phyloP scores from a whole-genome alignment of 164 flowering plant species.

The Echeveria elegans region DNA sequence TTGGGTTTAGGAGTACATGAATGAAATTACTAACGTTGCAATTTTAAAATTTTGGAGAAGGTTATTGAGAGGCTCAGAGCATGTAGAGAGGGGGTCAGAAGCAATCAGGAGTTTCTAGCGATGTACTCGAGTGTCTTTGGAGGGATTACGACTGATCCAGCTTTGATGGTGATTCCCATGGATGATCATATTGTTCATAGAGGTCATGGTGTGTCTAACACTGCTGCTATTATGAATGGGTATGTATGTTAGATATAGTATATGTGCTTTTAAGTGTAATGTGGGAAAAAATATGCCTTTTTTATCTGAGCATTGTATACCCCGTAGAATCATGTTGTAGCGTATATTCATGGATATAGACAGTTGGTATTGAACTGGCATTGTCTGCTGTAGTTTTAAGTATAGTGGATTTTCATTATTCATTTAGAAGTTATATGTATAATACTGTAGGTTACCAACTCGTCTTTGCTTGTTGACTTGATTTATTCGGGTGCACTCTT shows the following conservation, averaged over 20 bases:
- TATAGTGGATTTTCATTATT: too few species aligned
- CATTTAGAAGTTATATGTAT: too few species aligned
- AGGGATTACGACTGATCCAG: slow-evolving; percentile 75
- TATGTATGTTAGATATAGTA: slow-evolving; percentile 20
- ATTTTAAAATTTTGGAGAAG: slow-evolving; percentile 17
- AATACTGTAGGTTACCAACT: too few species aligned
- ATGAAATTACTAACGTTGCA: slow-evolving; percentile 2
- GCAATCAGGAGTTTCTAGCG: slow-evolving; percentile 60
- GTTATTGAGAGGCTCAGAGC: slow-evolving; percentile 47
- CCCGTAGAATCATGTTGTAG: too few species aligned
- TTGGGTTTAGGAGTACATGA: not conserved
- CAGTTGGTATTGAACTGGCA: too few species aligned
- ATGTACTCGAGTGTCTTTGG: slow-evolving; percentile 83
- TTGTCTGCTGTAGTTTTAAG: too few species aligned
- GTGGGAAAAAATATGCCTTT: not conserved
- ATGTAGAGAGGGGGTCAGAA: slow-evolving; percentile 23
- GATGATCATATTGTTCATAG: slow-evolving; percentile 96
- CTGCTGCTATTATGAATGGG: slow-evolving; percentile 82
- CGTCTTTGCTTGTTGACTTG: slow-evolving; percentile 12
- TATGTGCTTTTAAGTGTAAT: not conserved
- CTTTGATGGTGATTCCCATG: slow-evolving; percentile 74
- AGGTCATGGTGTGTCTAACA: slow-evolving; percentile 94
- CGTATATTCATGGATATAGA: too few species aligned
- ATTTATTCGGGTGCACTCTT: slow-evolving; percentile 16
- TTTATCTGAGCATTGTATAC: too few species aligned